A percentile compares a stretch with the other conserved stretches of the same genome.
phyloP scores from a whole-genome alignment of 371 early-diverging fungal genomes.

The Mortierella sp. region DNA sequence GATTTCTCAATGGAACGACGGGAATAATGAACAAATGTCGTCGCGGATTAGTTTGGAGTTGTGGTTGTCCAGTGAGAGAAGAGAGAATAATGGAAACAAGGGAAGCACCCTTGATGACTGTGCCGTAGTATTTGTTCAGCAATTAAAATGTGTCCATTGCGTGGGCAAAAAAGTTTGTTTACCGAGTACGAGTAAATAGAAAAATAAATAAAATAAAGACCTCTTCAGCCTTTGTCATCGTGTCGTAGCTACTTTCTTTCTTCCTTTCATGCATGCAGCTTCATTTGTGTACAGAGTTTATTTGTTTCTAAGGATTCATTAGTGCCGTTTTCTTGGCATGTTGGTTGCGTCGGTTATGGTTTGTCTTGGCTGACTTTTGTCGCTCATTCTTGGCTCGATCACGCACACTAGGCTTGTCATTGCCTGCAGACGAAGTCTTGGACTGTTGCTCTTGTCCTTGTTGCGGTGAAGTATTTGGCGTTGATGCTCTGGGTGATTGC shows the following conservation, averaged over 20 bases:
- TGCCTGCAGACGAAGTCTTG: background rate
- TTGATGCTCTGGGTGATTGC: background rate
- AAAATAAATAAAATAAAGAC: too few species aligned
- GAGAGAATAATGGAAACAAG: background rate
- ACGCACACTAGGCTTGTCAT: constrained; percentile 18
- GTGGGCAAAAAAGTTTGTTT: too few species aligned
- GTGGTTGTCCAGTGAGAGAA: background rate
- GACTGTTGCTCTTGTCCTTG: constrained; percentile 3
- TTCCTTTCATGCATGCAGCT: background rate
- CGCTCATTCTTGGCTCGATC: constrained; percentile 67
- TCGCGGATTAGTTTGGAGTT: background rate
- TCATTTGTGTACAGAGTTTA: too few species aligned
- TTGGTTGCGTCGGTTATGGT: constrained; percentile 76
- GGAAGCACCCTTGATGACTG: too few species aligned
- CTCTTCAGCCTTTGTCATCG: too few species aligned
- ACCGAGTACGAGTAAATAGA: too few species aligned
- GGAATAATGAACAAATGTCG: background rate
- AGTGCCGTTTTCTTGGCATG: constrained; percentile 74
- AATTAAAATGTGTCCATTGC: too few species aligned
- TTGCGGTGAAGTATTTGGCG: background rate
- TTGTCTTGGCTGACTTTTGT: constrained; percentile 74
- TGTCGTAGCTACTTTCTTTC: constrained; percentile 7
- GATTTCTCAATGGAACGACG: constrained; percentile 7
- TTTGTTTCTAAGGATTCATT: constrained; percentile 39
- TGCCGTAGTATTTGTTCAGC: too few species aligned